Conservation (phyloP, 352 stramenopile genomes). For the Globisporangium carolinianum region DNA sequence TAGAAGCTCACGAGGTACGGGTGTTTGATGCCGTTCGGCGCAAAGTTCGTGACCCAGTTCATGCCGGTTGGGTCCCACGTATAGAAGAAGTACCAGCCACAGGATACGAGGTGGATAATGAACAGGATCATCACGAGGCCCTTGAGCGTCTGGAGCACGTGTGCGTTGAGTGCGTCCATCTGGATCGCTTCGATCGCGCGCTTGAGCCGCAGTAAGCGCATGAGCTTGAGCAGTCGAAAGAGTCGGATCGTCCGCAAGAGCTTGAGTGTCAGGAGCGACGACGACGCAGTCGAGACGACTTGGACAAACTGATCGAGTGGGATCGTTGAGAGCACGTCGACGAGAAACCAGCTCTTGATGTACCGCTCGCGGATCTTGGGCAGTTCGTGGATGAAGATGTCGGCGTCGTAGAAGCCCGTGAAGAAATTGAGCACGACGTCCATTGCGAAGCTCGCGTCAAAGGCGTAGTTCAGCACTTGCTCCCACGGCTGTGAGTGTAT, state of each 20-base stretch:
- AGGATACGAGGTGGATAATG: slow-evolving; percentile 71
- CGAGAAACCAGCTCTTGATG: slow-evolving; percentile 66
- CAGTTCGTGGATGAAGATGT: slow-evolving; percentile 57
- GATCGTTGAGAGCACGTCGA: slow-evolving; percentile 60
- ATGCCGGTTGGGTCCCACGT: slow-evolving; percentile 61
- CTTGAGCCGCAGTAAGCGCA: slow-evolving; percentile 59
- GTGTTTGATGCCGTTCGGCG: slow-evolving; percentile 29
- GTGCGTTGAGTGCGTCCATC: slow-evolving; percentile 68
- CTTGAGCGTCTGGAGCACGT: slow-evolving; percentile 70
- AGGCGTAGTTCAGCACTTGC: slow-evolving; percentile 61
- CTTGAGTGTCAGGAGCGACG: slow-evolving; percentile 62
- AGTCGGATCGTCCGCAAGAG: slow-evolving; percentile 64
- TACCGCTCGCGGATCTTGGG: slow-evolving; percentile 59
- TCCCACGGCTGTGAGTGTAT: slow-evolving; percentile 32
- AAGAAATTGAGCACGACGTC: slow-evolving; percentile 89
- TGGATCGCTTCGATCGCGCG: slow-evolving; percentile 55
- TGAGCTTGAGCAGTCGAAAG: slow-evolving; percentile 70
- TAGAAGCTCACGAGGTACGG: slow-evolving; percentile 90
- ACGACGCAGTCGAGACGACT: slow-evolving; percentile 30
- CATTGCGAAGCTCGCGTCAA: slow-evolving; percentile 78
- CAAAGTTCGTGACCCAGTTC: slow-evolving; percentile 67
- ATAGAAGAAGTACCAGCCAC: slow-evolving; percentile 78
- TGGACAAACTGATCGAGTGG: slow-evolving; percentile 65
- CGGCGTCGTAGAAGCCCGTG: slow-evolving; percentile 81
- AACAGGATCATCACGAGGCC: slow-evolving; percentile 68